Conservation (phyloP, 2,329 filamentous ascomycete species). For the Gnomoniopsis smithogilvyi region DNA sequence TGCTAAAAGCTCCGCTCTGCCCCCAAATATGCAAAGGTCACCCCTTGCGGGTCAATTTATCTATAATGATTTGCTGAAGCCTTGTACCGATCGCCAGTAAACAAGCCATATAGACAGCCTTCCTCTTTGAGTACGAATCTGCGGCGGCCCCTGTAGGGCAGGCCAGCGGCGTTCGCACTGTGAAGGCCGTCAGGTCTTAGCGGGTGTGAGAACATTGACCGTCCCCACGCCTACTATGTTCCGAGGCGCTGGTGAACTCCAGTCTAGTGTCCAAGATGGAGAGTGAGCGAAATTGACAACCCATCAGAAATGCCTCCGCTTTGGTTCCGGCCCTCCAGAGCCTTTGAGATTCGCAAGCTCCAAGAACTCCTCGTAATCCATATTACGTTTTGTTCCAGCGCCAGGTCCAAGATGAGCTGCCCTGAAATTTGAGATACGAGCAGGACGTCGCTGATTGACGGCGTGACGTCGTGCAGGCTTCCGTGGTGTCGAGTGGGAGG, state of each 20-base stretch:
- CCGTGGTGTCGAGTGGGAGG: slow-evolving; percentile 23
- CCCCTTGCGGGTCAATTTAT: too few relatives aligned
- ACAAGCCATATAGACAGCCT: not conserved
- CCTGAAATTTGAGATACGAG: slow-evolving; percentile 11
- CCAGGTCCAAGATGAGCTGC: slow-evolving; percentile 18
- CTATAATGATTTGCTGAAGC: not conserved
- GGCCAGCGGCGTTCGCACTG: too few relatives aligned
- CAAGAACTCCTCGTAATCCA: slow-evolving; percentile 24
- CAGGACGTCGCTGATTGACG: not conserved
- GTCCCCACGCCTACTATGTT: not conserved
- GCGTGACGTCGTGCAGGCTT: not conserved
- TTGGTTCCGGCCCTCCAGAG: not conserved
- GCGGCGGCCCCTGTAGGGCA: too few relatives aligned
- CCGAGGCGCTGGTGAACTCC: not conserved
- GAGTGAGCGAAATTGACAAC: not conserved
- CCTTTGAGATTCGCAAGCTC: not conserved
- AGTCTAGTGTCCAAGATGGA: not conserved
- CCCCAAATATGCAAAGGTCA: not conserved
- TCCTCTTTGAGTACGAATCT: too few relatives aligned
- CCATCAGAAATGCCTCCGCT: slow-evolving; percentile 3
- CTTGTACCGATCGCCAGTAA: not conserved
- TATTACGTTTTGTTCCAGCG: slow-evolving; percentile 20
- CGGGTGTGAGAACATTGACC: too few relatives aligned
- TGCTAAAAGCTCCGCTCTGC: not conserved
- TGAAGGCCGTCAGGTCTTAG: too few relatives aligned